Evolutionary conservation across 2,329 filamentous ascomycete genomes (phyloP), one percentile per base, ranked within the genome.

Genomic region (Cryphonectria nitschkei): DNA sequence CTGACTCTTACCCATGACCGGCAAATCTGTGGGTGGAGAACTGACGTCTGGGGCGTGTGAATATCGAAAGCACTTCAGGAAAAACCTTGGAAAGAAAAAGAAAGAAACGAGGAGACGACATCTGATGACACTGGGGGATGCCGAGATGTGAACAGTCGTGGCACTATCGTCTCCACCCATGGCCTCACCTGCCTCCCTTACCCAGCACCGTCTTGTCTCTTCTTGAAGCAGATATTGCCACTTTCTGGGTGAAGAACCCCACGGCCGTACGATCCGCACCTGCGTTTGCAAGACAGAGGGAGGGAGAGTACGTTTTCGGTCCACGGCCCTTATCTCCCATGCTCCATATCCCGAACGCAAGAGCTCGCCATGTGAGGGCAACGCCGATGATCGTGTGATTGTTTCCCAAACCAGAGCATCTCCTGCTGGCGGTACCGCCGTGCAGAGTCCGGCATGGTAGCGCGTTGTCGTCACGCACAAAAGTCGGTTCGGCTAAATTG

Each of bases 291-390:
- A 26, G 29, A 32, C 14, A 29, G 9, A 4, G 29, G 1, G 29
- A 32, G 13, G 14, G 9, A 5, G 29, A 2, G 54, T 29, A 58
- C 29, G 1, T 58, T 32, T 34, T 32, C 54, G 54, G 54, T 19
- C 54, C 54, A 58, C 54, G 54, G 54, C 54, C 54, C 54, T 58
- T 16, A 58, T 58, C 29, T 58, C 26, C 54, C 54, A 32, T 19
- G 29, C 54, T 32, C 16, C 54, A 34, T 26, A 16, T 0, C 54
- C 29, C 26, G 54, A 8, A 19, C 13, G 29, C 54, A 1, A 16
- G 54, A 56, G 14, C 14, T 32, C 54, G 16, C 4, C 54, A 32
- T 29, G 29, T 58, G 26, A 26, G 26, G 54, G 19, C 29, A 32
- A 6, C 54, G 6, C 54, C 13, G 54, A 19, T 58, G 54, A 32